phyloP scores from a whole-genome alignment of 441 rosid genomes.

The Aleurites moluccanus region DNA sequence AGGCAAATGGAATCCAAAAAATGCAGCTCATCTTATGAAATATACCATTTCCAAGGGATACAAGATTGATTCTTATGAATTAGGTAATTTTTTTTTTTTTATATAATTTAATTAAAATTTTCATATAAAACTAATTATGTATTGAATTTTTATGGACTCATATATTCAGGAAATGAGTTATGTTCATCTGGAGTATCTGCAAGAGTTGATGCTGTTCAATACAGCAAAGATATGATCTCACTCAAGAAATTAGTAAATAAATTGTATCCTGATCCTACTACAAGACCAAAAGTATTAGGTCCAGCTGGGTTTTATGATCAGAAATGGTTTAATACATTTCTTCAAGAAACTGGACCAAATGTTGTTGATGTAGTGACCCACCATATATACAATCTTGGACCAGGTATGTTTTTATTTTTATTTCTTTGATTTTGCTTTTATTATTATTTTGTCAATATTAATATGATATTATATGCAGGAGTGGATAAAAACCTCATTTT shows the following conservation, averaged over 20 bases:
- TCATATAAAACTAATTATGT: too few species aligned
- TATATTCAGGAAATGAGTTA: constrained; percentile 62
- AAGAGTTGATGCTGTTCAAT: constrained; percentile 40
- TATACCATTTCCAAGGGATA: constrained; percentile 53
- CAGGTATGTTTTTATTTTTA: constrained; percentile 32
- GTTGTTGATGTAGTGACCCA: constrained; percentile 56
- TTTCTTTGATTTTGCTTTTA: not conserved
- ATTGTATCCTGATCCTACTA: constrained; percentile 35
- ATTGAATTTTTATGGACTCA: too few species aligned
- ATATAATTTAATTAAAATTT: too few species aligned
- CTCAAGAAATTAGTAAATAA: constrained; percentile 39
- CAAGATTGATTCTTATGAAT: constrained; percentile 59
- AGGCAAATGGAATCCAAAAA: constrained; percentile 46
- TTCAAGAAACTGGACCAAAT: constrained; percentile 43
- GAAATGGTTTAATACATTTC: constrained; percentile 48
- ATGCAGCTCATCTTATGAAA: constrained; percentile 48
- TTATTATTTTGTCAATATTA: not conserved
- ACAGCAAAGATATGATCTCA: constrained; percentile 41
- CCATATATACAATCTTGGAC: constrained; percentile 67
- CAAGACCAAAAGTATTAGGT: constrained; percentile 51
- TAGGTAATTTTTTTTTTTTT: constrained; percentile 43
- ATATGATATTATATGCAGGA: constrained; percentile 31
- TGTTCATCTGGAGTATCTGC: constrained; percentile 58
- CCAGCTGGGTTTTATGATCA: constrained; percentile 62
- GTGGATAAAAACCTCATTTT: constrained; percentile 40